Conservation (phyloP, 768 basidiomycete genomes). For the Plicaturopsis crispa region DNA sequence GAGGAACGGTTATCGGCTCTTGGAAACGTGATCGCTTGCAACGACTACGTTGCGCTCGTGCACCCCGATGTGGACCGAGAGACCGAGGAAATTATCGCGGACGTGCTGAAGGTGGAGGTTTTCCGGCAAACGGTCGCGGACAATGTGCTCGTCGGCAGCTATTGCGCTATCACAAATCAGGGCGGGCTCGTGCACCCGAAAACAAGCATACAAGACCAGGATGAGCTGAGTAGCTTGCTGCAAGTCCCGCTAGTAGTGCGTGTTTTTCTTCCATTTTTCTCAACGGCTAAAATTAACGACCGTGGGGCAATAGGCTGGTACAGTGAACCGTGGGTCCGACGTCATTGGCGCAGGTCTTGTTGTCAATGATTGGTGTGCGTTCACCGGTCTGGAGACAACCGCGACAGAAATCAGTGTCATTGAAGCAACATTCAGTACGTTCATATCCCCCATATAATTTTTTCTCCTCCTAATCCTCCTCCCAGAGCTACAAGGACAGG, state of each 20-base stretch:
- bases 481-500: slow-evolving; percentile 82
- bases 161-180: slow-evolving; percentile 93
- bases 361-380: slow-evolving; percentile 99
- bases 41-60: slow-evolving; percentile 97
- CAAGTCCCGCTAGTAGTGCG: slow-evolving; percentile 92
- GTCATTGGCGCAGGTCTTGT: slow-evolving; percentile 96
- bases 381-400: slow-evolving; percentile 99
- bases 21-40: slow-evolving; percentile 97
- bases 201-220: slow-evolving; percentile 95
- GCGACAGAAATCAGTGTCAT: slow-evolving; percentile 98
- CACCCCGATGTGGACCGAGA: slow-evolving; percentile 98
- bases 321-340: slow-evolving; percentile 97
- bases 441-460: neutral
- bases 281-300: slow-evolving; percentile 7
- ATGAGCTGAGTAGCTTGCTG: slow-evolving; percentile 88
- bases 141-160: slow-evolving; percentile 94
- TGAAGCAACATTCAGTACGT: slow-evolving; percentile 94
- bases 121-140: slow-evolving; percentile 96
- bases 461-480: slow-evolving; percentile 5
- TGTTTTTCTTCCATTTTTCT: slow-evolving; percentile 13
- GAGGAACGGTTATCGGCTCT: slow-evolving; percentile 96
- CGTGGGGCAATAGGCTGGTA: slow-evolving; percentile 67
- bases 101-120: slow-evolving; percentile 97
- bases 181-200: slow-evolving; percentile 97
- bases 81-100: slow-evolving; percentile 99